Percentiles rank a stretch among this genome's conserved stretches.
Evolutionary conservation across 2,329 filamentous ascomycete species (phyloP).

Genomic region (Scedosporium boydii): DNA sequence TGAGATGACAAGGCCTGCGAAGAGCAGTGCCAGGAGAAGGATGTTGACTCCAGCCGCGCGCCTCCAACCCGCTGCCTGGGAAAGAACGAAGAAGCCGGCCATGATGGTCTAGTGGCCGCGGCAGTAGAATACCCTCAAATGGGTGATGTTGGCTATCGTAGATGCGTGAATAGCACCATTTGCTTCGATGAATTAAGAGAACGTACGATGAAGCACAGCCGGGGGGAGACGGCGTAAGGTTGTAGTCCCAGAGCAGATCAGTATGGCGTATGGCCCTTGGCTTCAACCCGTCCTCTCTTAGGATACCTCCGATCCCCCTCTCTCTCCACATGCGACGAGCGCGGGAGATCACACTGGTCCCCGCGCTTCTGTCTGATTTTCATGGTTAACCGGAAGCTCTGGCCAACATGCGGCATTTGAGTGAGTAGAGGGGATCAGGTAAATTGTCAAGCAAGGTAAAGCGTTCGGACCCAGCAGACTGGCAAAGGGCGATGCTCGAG

Average conservation of each 20-base stretch:
- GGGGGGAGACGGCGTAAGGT: neutral
- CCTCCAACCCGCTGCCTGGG: neutral
- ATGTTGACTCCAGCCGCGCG: neutral
- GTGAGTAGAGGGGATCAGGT: neutral
- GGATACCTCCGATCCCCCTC: neutral
- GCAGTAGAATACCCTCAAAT: neutral
- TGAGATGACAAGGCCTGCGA: neutral
- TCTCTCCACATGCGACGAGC: neutral
- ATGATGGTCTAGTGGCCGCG: neutral
- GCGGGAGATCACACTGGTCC: neutral
- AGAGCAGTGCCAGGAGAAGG: conserved; percentile 1
- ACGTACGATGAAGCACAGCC: neutral
- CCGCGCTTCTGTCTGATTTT: neutral
- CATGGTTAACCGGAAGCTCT: conserved; percentile 1
- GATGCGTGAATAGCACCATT: neutral
- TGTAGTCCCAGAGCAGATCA: neutral
- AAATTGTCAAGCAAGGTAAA: neutral
- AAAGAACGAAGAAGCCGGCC: neutral
- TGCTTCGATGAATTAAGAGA: neutral
- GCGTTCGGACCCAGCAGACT: neutral
- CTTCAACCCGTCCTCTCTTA: neutral
- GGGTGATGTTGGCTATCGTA: neutral
- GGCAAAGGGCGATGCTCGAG: neutral
- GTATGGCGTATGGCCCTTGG: neutral
- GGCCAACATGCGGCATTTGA: neutral